phyloP scores from a whole-genome alignment of 208 protist species.

The Lotmaria passim region DNA sequence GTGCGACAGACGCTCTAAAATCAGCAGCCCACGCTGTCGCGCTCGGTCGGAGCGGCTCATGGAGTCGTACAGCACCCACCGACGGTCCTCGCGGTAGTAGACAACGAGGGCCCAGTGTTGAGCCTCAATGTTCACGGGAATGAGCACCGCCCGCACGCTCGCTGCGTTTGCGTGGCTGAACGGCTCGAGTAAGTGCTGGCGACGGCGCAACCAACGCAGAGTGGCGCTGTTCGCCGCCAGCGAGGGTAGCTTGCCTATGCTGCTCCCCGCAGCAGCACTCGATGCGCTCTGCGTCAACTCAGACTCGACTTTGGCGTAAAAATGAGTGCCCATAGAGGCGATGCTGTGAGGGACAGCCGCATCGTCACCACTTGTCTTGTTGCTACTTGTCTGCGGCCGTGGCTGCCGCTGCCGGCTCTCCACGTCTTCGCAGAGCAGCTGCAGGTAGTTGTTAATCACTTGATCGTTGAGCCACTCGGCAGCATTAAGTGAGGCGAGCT shows the following conservation, averaged over 20 bases:
- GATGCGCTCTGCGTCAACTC: slow-evolving; percentile 31
- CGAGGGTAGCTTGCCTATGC: slow-evolving; percentile 12
- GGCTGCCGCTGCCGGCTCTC: slow-evolving; percentile 1
- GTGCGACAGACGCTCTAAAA: slow-evolving; percentile 50
- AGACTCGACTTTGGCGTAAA: slow-evolving; percentile 73
- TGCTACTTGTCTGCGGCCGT: background rate
- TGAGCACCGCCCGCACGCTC: slow-evolving; percentile 59
- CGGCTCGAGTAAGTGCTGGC: slow-evolving; percentile 61
- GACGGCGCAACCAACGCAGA: slow-evolving; percentile 77
- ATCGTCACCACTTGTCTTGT: background rate
- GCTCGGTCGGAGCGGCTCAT: slow-evolving; percentile 34
- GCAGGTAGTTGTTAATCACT: slow-evolving; percentile 84
- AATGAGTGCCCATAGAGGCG: slow-evolving; percentile 75
- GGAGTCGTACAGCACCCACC: slow-evolving; percentile 79
- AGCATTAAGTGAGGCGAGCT: slow-evolving; percentile 61
- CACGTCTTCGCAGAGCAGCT: slow-evolving; percentile 56
- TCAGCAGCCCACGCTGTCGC: slow-evolving; percentile 22
- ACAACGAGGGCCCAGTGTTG: slow-evolving; percentile 85
- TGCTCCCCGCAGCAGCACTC: background rate
- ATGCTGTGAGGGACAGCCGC: slow-evolving; percentile 21
- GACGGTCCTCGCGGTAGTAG: slow-evolving; percentile 38
- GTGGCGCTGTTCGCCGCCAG: slow-evolving; percentile 45
- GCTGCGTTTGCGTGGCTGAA: slow-evolving; percentile 15
- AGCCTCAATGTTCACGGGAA: slow-evolving; percentile 74
- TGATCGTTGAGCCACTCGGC: slow-evolving; percentile 80